Conservation (phyloP, 2,329 filamentous ascomycete genomes). For the Zymoseptoria passerinii region DNA sequence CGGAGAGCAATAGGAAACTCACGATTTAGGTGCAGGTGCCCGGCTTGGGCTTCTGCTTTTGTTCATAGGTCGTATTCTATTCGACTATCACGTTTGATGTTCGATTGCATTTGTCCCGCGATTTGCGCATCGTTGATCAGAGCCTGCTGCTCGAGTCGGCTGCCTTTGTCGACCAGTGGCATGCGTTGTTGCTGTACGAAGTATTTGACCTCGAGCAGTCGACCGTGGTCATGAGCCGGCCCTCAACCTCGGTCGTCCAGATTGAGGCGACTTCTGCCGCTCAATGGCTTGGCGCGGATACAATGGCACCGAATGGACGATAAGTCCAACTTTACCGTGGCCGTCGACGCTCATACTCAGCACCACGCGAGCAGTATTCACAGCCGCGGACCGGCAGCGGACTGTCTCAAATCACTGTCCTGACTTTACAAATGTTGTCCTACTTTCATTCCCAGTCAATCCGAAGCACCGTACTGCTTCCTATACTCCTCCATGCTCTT, state of each 20-base stretch:
- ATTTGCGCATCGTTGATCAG: neutral
- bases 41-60: neutral
- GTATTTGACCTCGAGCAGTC: neutral
- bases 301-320: neutral
- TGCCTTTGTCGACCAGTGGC: neutral
- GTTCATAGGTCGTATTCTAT: neutral
- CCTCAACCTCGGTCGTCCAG: neutral
- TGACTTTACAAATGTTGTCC: too few relatives aligned
- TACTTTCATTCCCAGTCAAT: slow-evolving; percentile 11
- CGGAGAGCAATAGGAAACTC: neutral
- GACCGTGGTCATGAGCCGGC: neutral
- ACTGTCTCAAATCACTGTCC: neutral
- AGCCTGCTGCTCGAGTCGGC: neutral
- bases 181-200: neutral
- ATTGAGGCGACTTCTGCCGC: neutral
- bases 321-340: neutral
- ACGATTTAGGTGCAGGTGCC: neutral
- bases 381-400: neutral
- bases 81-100: neutral
- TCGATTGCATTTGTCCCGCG: neutral
- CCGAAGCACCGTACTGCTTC: slow-evolving; percentile 28
- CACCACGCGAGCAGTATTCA: neutral
- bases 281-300: neutral
- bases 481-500: slow-evolving; percentile 65
- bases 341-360: neutral